Evolutionary conservation across 2,329 filamentous ascomycete species (phyloP).

Genomic region (Harringtonia aguacate): DNA sequence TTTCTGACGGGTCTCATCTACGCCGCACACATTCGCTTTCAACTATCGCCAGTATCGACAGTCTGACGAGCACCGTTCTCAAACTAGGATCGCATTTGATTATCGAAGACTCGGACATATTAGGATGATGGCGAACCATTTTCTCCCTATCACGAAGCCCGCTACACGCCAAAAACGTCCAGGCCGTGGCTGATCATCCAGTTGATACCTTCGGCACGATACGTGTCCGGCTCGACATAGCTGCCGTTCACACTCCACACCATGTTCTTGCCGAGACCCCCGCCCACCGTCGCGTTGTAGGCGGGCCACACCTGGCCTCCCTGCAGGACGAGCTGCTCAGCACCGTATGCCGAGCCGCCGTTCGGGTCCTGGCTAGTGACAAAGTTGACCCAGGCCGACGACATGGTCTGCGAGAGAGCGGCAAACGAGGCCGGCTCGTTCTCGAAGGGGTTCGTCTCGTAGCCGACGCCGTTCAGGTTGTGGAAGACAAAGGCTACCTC

Average conservation of each 20-base stretch:
- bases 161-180: conserved; percentile 6
- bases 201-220: conserved; percentile 6
- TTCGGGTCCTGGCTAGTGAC: conserved; percentile 6
- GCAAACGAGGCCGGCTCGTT: conserved; percentile 29
- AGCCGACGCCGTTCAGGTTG: conserved; percentile 37
- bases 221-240: conserved; percentile 6
- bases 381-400: conserved; percentile 13
- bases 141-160: background rate
- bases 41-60: too few species aligned
- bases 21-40: too few species aligned
- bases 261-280: conserved; percentile 11
- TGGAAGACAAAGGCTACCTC: conserved; percentile 45
- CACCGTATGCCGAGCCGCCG: background rate
- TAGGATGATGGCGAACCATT: background rate
- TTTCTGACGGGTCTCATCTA: too few species aligned
- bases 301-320: conserved; percentile 10
- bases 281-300: conserved; percentile 12
- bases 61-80: too few species aligned
- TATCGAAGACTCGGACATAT: background rate
- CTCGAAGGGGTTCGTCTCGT: conserved; percentile 26
- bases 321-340: background rate
- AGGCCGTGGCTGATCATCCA: conserved; percentile 8
- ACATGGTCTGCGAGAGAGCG: conserved; percentile 34
- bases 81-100: background rate
- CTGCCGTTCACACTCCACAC: conserved; percentile 5